phyloP scores from a whole-genome alignment of 805 yeast genomes.

The Cyberlindnera lachancei region DNA sequence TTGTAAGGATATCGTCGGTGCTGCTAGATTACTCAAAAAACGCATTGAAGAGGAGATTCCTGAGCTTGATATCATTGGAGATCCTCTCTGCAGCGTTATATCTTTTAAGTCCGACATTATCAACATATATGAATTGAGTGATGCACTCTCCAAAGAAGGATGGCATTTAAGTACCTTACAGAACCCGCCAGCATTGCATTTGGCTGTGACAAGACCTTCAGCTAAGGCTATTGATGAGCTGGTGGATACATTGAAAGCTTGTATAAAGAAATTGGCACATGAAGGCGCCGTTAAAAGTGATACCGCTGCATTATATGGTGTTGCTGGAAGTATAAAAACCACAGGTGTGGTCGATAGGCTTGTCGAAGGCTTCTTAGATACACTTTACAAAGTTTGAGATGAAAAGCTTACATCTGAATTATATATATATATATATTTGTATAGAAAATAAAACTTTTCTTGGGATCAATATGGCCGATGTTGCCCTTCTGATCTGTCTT shows the following conservation, averaged over 20 bases:
- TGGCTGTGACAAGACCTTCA: slow-evolving; percentile 77
- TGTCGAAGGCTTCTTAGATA: slow-evolving; percentile 75
- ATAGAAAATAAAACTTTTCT: too few species aligned
- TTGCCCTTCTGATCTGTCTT: too few species aligned
- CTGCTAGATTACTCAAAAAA: slow-evolving; percentile 51
- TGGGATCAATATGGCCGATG: too few species aligned
- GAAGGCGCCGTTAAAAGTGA: slow-evolving; percentile 33
- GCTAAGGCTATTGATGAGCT: slow-evolving; percentile 55
- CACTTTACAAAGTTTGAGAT: slow-evolving; percentile 51
- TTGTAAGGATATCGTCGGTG: slow-evolving; percentile 57
- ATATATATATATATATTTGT: background rate
- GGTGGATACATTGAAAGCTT: slow-evolving; percentile 34
- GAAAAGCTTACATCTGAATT: background rate
- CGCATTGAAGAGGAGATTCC: slow-evolving; percentile 42
- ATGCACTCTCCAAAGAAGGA: slow-evolving; percentile 54
- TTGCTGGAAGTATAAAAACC: slow-evolving; percentile 85
- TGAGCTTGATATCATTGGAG: slow-evolving; percentile 67
- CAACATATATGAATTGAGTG: slow-evolving; percentile 76
- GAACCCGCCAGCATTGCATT: slow-evolving; percentile 83
- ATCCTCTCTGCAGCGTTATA: slow-evolving; percentile 78
- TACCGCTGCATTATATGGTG: slow-evolving; percentile 90
- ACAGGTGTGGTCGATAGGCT: slow-evolving; percentile 76
- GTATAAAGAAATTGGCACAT: slow-evolving; percentile 20
- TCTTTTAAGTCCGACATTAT: slow-evolving; percentile 60
- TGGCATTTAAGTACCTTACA: slow-evolving; percentile 91